These are phyloP conservation scores for Dictyophora rubrovolvata DNA, from an alignment of 768 basidiomycete genomes.

Conservation along the genomic window DNA sequence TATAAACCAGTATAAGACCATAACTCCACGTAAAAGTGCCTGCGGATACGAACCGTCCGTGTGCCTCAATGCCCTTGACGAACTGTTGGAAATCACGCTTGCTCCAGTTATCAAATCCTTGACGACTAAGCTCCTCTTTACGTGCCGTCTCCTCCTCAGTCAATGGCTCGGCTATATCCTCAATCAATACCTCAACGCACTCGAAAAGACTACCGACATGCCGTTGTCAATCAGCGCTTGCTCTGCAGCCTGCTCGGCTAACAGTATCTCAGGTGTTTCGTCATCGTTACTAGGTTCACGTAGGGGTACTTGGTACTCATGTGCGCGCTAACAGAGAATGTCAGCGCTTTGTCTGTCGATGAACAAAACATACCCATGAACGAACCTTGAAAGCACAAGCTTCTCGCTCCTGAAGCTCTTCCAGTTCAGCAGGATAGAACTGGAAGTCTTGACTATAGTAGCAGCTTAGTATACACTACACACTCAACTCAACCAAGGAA, in stretches of 20 bases:
- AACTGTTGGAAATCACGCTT: constrained; percentile 91
- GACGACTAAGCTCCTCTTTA: constrained; percentile 66
- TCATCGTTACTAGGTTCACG: constrained; percentile 61
- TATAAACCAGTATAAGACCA: constrained; percentile 16
- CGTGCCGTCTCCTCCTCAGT: constrained; percentile 77
- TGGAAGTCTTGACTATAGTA: constrained; percentile 81
- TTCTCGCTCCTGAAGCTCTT: constrained; percentile 80
- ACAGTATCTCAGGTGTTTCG: constrained; percentile 75
- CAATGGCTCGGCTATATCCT: constrained; percentile 63
- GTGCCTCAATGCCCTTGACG: constrained; percentile 61
- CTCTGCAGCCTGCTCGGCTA: constrained; percentile 66
- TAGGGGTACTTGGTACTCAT: constrained; percentile 18
- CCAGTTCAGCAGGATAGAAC: constrained; percentile 79
- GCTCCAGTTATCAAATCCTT: constrained; percentile 89
- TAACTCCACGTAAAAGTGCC: background rate
- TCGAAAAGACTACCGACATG: constrained; percentile 22
- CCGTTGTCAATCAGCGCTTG: constrained; percentile 86
- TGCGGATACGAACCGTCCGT: constrained; percentile 58
- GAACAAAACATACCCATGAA: background rate
- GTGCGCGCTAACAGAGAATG: constrained; percentile 4
- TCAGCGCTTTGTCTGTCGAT: background rate
- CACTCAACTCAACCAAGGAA: background rate
- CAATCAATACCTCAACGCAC: background rate
- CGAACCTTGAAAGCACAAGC: constrained; percentile 66
- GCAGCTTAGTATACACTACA: constrained; percentile 2